Evolutionary conservation across 768 basidiomycete genomes (phyloP).

Genomic region (Tylopilus intermedius): DNA sequence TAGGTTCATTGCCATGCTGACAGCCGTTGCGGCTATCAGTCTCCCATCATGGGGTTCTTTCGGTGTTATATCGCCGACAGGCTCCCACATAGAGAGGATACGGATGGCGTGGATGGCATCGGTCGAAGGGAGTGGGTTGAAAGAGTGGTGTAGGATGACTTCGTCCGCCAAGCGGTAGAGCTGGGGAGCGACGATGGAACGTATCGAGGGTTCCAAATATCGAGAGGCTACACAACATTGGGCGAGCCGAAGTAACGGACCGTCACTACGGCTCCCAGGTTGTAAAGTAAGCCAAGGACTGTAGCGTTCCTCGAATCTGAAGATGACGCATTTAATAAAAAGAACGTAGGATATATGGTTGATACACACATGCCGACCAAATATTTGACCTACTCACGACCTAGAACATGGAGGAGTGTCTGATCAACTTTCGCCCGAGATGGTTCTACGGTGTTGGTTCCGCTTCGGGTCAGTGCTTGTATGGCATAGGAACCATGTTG

Average conservation of each 20-base stretch:
- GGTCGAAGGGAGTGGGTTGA: slow-evolving; percentile 37
- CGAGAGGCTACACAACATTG: slow-evolving; percentile 45
- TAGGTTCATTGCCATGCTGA: slow-evolving; percentile 45
- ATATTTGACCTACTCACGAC: slow-evolving; percentile 31
- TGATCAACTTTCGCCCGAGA: slow-evolving; percentile 22
- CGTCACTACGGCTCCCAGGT: slow-evolving; percentile 27
- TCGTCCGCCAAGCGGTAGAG: slow-evolving; percentile 41
- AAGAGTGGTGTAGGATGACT: slow-evolving; percentile 36
- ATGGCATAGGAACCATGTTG: slow-evolving; percentile 43
- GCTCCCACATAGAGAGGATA: slow-evolving; percentile 42
- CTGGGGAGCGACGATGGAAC: slow-evolving; percentile 34
- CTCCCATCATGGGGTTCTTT: slow-evolving; percentile 36
- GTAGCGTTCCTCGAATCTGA: slow-evolving; percentile 42
- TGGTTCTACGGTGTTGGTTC: slow-evolving; percentile 20
- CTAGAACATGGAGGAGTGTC: slow-evolving; percentile 31
- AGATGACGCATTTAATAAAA: background rate
- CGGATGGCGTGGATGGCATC: slow-evolving; percentile 40
- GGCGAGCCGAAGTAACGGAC: slow-evolving; percentile 38
- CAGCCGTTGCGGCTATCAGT: slow-evolving; percentile 37
- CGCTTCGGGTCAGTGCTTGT: slow-evolving; percentile 35
- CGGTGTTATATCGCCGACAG: slow-evolving; percentile 31
- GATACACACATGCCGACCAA: slow-evolving; percentile 37
- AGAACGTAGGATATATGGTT: background rate
- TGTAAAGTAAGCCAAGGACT: slow-evolving; percentile 42
- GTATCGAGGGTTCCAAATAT: slow-evolving; percentile 35